These are phyloP conservation scores for Parastagonospora nodorum DNA, from an alignment of 2,329 filamentous ascomycete species.

Conservation along the genomic window DNA sequence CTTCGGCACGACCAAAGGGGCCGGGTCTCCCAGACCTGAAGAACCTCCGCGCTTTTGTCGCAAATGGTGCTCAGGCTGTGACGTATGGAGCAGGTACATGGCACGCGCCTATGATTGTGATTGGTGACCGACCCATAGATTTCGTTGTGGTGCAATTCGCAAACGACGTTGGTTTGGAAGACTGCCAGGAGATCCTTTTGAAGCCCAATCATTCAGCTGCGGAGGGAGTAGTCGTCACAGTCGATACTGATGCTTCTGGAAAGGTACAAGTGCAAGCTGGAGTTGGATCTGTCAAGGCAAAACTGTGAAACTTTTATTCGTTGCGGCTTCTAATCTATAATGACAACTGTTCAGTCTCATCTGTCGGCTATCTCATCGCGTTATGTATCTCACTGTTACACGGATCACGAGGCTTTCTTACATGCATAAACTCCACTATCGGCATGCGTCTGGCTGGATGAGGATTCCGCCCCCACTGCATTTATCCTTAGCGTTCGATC, in stretches of 20 bases:
- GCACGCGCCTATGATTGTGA: slow-evolving; percentile 95
- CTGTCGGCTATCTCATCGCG: too few species aligned
- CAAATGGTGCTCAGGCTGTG: slow-evolving; percentile 77
- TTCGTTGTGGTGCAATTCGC: slow-evolving; percentile 86
- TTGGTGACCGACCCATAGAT: slow-evolving; percentile 73
- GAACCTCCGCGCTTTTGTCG: slow-evolving; percentile 76
- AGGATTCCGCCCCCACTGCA: too few species aligned
- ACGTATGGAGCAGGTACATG: slow-evolving; percentile 91
- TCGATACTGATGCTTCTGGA: slow-evolving; percentile 39
- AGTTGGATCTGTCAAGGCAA: slow-evolving; percentile 37
- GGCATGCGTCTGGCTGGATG: too few species aligned
- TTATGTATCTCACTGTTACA: too few species aligned
- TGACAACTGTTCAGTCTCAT: neutral
- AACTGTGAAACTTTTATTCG: slow-evolving; percentile 16
- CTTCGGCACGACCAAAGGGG: slow-evolving; percentile 47
- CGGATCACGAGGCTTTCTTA: too few species aligned
- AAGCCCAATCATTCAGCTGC: slow-evolving; percentile 31
- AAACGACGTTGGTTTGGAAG: slow-evolving; percentile 80
- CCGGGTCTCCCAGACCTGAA: slow-evolving; percentile 73
- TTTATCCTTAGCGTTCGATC: too few species aligned
- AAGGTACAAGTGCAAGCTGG: slow-evolving; percentile 44
- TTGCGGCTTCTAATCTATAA: neutral
- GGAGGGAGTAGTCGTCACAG: slow-evolving; percentile 42
- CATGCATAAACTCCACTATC: too few species aligned
- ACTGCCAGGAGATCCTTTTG: slow-evolving; percentile 79